Base-by-base conservation (phyloP, 768 basidiomycete genomes). In the Leccinellum albellum region DNA sequence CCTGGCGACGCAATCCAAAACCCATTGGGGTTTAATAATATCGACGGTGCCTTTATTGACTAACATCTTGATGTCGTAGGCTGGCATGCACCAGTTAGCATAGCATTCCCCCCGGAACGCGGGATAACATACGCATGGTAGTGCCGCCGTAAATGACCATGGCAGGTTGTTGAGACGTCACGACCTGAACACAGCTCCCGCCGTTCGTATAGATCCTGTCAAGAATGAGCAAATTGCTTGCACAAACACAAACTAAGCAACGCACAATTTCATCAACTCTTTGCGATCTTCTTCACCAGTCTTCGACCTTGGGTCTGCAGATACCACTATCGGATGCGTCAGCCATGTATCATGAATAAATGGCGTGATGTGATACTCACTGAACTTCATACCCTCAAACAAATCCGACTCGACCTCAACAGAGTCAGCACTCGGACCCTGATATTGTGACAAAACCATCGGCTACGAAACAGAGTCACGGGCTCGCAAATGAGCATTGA, bases 21-120 rank as follows among this genome's bases (percentile, higher is more conserved):
- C 76, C 94, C 94, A 98, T 28, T 80, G 74, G 0, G 95, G 91
- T 54, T 81, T 85, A 57, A 96, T 74, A 50, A 96, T 84, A 60
- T 92, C 87, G 54, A 85, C 75, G 1, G 77, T 75, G 4, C 79
- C 86, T 64, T 89, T 91, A 55, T 87, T 79, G 51, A 92, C 86
- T 54, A 89, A 72, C 53, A 84, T 70, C 68, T 82, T 86, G 62
- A 91, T 75, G 62, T 89, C 85, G 63, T 86, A 88, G 0, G 87
- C 89, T 91, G 54, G 20, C 1, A 17, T 28, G 37, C 28, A 6
- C n/a, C 5, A 6, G 13, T 65, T 13, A 59, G 46, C 8, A 12
- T 4, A n/a, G 15, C 15, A 12, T 3, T 40, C 46, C 52, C 28
- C 50, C 26, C 13, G 12, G n/a, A 35, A 45, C 20, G 26, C n/a